Base-by-base conservation (phyloP, 176 grass and related monocot genomes). In the Carex littledalei region DNA sequence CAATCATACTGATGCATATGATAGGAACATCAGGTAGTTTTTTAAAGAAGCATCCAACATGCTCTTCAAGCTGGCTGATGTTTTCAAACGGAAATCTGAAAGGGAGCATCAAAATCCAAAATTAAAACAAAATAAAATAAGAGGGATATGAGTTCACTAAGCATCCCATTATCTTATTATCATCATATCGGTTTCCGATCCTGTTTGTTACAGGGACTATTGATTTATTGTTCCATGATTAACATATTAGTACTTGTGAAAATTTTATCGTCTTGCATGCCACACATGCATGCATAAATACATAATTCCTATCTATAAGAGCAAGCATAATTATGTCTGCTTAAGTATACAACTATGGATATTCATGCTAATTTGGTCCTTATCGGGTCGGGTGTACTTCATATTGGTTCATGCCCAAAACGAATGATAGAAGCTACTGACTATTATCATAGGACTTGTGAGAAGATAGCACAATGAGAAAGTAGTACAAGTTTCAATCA, bases 1-100 rank as follows among this genome's bases (percentile, higher is more conserved):
- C 95, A 61, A 98, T 86, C 86, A 98, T 86, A 77, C 95, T 98
- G 70, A 98, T 89, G 63, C 95, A 98, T n/a, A 98, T 85, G 53
- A 95, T 85, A 41, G 91, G 91, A 79, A 93, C 80, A 80, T 73
- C 84, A 15, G 95, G 95, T 67, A 98, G 95, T 41, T 81, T 90
- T 73, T 87, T 50, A 64, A 92, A 95, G 77, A 98, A 94, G 24
- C 87, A 72, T 29, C 17, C 84, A 68, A 98, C 81, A 88, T 92
- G 85, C 43, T 90, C 84, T 84, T 98, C 89, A 26, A 98, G 88
- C 68, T 98, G 68, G 56, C 75, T 73, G 10, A 93, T 85, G 67
- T 86, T 88, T 50, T 67, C 55, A 78, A 84, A 89, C 21, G 63
- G 67, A 86, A 81, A 87, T 79, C 95, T 98, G 89, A 43, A 60